Conservation (phyloP, 2,329 filamentous ascomycete species). For the Ceratocystis smalleyi region DNA sequence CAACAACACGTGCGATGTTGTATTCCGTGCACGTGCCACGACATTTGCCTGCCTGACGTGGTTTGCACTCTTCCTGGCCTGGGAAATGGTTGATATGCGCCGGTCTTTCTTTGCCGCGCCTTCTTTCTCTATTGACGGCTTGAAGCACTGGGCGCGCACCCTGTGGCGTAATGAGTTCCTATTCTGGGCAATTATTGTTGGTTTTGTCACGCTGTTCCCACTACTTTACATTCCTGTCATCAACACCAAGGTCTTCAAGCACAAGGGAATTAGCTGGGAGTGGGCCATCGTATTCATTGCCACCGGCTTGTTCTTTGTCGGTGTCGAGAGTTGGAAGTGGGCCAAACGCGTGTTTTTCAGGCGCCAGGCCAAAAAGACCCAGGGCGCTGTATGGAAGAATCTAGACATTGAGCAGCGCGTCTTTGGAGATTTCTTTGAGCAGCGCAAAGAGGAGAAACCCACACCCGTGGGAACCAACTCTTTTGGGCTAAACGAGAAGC, state of each 20-base stretch:
- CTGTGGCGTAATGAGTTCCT: slow-evolving; percentile 60
- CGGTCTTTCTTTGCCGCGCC: slow-evolving; percentile 54
- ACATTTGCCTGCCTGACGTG: slow-evolving; percentile 61
- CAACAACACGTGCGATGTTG: slow-evolving; percentile 39
- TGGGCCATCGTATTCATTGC: slow-evolving; percentile 45
- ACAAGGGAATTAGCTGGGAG: slow-evolving; percentile 45
- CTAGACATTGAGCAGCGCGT: slow-evolving; percentile 28
- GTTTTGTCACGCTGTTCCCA: slow-evolving; percentile 35
- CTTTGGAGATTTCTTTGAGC: slow-evolving; percentile 26
- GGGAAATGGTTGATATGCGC: slow-evolving; percentile 61
- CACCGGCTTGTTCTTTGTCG: slow-evolving; percentile 39
- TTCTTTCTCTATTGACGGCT: slow-evolving; percentile 32
- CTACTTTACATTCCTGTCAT: slow-evolving; percentile 44
- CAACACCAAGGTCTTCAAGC: slow-evolving; percentile 44
- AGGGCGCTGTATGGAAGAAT: slow-evolving; percentile 25
- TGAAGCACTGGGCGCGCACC: slow-evolving; percentile 46
- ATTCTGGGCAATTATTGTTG: slow-evolving; percentile 44
- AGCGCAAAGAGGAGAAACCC: neutral
- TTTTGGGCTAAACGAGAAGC: slow-evolving; percentile 1
- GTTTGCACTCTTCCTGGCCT: slow-evolving; percentile 62
- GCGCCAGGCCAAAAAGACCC: slow-evolving; percentile 18
- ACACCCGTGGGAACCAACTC: slow-evolving; percentile 4
- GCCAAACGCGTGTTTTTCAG: slow-evolving; percentile 34
- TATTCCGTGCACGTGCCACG: slow-evolving; percentile 57
- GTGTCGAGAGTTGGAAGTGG: slow-evolving; percentile 45